A percentile compares a stretch with the other conserved stretches of the same genome.
These are phyloP conservation scores for Starmerella apis DNA, from an alignment of 805 yeast species.

Conservation along the genomic window DNA sequence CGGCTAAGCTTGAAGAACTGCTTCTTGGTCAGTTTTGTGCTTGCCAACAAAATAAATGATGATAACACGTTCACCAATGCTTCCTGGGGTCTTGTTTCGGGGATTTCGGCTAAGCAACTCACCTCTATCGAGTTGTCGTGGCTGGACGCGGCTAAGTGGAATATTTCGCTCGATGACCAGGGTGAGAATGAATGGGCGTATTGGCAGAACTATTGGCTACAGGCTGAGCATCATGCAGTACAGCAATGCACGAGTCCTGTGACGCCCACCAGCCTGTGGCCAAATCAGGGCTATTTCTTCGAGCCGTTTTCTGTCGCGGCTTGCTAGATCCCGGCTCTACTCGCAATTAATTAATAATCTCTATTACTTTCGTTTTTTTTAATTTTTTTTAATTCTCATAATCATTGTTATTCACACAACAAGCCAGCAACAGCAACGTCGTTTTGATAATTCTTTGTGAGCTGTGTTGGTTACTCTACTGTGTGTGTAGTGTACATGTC, in stretches of 20 bases:
- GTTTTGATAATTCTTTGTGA: neutral
- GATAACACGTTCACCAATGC: constrained; percentile 92
- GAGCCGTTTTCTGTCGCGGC: constrained; percentile 20
- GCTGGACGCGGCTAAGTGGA: constrained; percentile 35
- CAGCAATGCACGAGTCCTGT: constrained; percentile 9
- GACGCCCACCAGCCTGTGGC: constrained; percentile 10
- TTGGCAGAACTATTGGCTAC: constrained; percentile 20
- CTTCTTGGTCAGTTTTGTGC: constrained; percentile 46
- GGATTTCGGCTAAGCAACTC: constrained; percentile 49
- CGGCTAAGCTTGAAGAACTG: constrained; percentile 33
- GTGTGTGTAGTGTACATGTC: too few relatives aligned
- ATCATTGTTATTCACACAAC: too few relatives aligned
- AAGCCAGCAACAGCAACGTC: neutral
- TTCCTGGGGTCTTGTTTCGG: constrained; percentile 96
- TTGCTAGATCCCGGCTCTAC: constrained; percentile 3
- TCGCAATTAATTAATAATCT: neutral
- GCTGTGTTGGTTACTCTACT: too few relatives aligned
- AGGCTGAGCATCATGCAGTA: constrained; percentile 11
- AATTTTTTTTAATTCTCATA: neutral
- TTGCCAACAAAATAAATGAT: constrained; percentile 90
- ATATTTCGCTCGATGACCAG: constrained; percentile 11
- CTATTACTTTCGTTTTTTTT: constrained; percentile 1
- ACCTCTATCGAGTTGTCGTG: constrained; percentile 63
- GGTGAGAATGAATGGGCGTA: constrained; percentile 20
- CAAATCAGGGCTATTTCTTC: constrained; percentile 4